Percentiles rank a stretch among this genome's conserved stretches.
These are phyloP conservation scores for Graphium sp. DNA, from an alignment of 2,329 filamentous ascomycete species.

Conservation along the genomic window DNA sequence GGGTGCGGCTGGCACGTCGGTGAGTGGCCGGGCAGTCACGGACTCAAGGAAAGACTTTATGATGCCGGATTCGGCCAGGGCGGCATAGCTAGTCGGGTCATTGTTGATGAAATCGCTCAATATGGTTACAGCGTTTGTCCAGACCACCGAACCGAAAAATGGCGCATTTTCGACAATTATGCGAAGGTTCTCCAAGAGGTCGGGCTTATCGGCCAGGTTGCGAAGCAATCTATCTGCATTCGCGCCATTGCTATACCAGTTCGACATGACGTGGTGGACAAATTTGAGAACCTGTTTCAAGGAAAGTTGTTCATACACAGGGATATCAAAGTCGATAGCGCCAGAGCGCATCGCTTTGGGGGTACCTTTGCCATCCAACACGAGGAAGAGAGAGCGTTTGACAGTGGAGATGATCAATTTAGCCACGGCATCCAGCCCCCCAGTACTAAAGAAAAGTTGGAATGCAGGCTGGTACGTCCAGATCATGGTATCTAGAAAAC, in stretches of 20 bases:
- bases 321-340: conserved; percentile 82
- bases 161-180: conserved; percentile 65
- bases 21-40: conserved; percentile 41
- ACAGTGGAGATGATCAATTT: conserved; percentile 72
- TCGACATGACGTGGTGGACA: conserved; percentile 87
- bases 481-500: conserved; percentile 77
- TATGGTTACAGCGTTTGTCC: conserved; percentile 86
- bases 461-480: conserved; percentile 77
- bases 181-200: conserved; percentile 62
- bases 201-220: conserved; percentile 86
- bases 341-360: conserved; percentile 53
- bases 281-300: conserved; percentile 92
- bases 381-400: conserved; percentile 46
- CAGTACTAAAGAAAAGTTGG: conserved; percentile 62
- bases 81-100: conserved; percentile 90
- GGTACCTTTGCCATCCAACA: conserved; percentile 56
- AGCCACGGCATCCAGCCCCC: conserved; percentile 81
- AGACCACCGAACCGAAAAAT: conserved; percentile 80
- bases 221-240: conserved; percentile 81
- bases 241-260: conserved; percentile 48
- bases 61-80: conserved; percentile 85
- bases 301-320: conserved; percentile 84
- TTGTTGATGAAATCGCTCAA: conserved; percentile 96
- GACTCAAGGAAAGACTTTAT: conserved; percentile 75
- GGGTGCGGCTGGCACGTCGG: conserved; percentile 14